These are phyloP conservation scores for Fusarium globosum DNA, from an alignment of 2,329 filamentous ascomycete genomes.

Conservation along the genomic window DNA sequence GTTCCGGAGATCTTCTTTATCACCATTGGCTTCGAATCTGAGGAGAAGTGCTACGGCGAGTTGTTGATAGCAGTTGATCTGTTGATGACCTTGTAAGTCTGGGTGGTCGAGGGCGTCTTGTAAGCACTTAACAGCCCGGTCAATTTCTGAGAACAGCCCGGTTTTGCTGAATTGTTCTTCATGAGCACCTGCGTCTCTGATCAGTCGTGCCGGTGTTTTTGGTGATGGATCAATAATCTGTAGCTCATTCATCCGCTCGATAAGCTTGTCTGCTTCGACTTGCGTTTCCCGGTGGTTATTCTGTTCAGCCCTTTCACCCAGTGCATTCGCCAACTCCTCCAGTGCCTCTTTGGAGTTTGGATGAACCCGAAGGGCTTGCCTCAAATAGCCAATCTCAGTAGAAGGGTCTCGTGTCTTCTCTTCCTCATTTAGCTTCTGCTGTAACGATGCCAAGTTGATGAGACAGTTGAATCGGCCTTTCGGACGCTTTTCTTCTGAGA, in stretches of 20 bases:
- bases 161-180: background rate
- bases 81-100: background rate
- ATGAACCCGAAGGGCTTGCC: background rate
- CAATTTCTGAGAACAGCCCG: background rate
- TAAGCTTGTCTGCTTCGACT: background rate
- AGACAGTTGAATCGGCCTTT: background rate
- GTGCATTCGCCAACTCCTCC: background rate
- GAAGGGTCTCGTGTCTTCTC: background rate
- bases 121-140: background rate
- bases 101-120: background rate
- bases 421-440: background rate
- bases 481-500: background rate
- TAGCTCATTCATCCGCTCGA: background rate
- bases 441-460: background rate
- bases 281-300: background rate
- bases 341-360: background rate
- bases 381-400: background rate
- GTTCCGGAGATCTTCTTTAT: background rate
- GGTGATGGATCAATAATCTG: background rate
- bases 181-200: background rate
- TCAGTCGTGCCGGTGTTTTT: background rate
- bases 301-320: background rate
- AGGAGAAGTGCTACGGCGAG: background rate
- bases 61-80: background rate
- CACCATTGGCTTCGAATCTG: background rate